Base-by-base conservation (phyloP, 2,329 filamentous ascomycete genomes). In the Cordyceps cicadae region DNA sequence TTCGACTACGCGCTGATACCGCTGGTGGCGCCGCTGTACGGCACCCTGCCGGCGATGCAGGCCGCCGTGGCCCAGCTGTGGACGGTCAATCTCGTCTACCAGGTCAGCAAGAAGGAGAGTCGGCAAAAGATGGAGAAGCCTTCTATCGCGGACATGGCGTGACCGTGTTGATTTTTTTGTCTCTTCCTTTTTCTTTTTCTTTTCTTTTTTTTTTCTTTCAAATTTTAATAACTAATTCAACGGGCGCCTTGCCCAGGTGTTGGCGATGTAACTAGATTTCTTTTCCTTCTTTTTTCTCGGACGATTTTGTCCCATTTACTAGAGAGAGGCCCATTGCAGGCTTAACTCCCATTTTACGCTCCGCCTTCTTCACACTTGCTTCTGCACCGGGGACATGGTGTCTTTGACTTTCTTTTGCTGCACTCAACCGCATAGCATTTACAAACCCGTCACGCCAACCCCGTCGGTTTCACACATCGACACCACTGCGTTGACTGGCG, bases 41-140 rank as follows among this genome's bases (percentile, higher is more conserved):
- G 87, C 19, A 81, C 85, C 0, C 81, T 89, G 19, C 87, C 87
- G 0, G 83, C 84, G 49, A 77, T 85, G 5, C 85, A 89, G 64
- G 87, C 87, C 2, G 82, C 87, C 64, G 72, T 89, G 59, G 83
- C 79, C 68, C 87, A 90, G 69, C 84, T 90, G 68, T 90, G 86
- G 81, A 88, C 85, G 0, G 75, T 86, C 39, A 79, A 87, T 60
- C 70, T 90, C 65, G 84, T 87, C 12, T 90, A 90, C 72, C 82
- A 84, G 0, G 87, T 90, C 67, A 89, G 86, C 75, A 84, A 86
- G 72, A 90, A 90, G 70, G 81, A 84, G 67, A 82, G 79, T 2
- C 74, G 82, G 61, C 77, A 81, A 70, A 73, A 79, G 64, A 72
- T 76, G 37, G 78, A 78, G 62, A 76, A 77, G 3, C 63, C 77